Base-by-base conservation (phyloP, 768 basidiomycete species). In the Macrolepiota dolichaula region DNA sequence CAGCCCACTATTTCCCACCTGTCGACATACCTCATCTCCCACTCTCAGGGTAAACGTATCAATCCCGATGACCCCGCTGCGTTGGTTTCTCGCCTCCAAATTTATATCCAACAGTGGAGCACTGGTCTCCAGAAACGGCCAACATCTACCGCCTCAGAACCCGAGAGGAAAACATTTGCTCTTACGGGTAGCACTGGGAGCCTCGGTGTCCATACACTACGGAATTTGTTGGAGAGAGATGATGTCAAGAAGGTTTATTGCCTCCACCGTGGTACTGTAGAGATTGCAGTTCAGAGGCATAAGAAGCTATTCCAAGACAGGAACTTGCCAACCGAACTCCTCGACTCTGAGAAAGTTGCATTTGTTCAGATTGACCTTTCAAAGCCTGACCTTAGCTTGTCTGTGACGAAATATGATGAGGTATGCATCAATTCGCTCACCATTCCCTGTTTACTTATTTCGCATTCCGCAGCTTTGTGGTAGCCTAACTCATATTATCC, bases 141-240 rank as follows among this genome's bases (percentile, higher is more conserved):
- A 27, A 36, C 22, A 11, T 58, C 49, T 6, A 37, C 35, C 17
- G 35, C 36, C 4, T 5, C 57, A 3, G 57, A 37, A 17, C 47
- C 57, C 12, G 35, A 58, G 47, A 51, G 47, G 64, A 59, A 76
- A 64, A 61, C 65, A 6, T 64, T 74, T 42, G 65, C 71, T 2
- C 65, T 76, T 38, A 76, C 75, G 1, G 75, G 75, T 27, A 72
- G 71, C 0, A 76, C 75, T 1, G 75, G 75, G 15, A 68, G 67
- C 13, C 67, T 76, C 0, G 73, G 75, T 27, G 67, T 69, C 6
- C 67, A 71, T 54, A 57, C 72, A 11, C 65, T 76, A 12, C 54
- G 65, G 0, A 46, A 54, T 11, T 68, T 76, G 19, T 47, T 73
- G 9, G 51, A 61, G 35, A 61, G 62, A 1, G 57, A 63, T 1